Evolutionary conservation across 352 stramenopile genomes (phyloP), one percentile per base, ranked within the genome.

Genomic region (Phytophthora cactorum): DNA sequence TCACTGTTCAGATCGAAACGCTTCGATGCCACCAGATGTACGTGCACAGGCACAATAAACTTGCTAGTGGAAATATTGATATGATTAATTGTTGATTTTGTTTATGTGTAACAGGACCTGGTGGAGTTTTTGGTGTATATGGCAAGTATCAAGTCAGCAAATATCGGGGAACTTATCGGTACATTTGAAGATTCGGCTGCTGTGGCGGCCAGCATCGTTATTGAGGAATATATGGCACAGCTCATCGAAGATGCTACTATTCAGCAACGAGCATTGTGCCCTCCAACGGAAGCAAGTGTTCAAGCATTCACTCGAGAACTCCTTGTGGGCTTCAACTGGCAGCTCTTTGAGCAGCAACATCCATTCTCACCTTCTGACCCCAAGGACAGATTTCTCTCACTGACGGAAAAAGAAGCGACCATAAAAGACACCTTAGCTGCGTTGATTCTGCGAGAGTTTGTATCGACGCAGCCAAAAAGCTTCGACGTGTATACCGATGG

Each of bases 171-270:
- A 59, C 77, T 96, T 31, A 69, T 94, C n/a, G 88, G 88, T 4
- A 85, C 75, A n/a, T 78, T 96, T 44, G 86, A 96, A 36, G 75
- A 93, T 51, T 88, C 86, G 7, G 86, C 88, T 17, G 86, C 88
- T 5, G 60, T 92, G 32, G 85, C 85, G 1, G 57, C 74, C 12
- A 79, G 79, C n/a, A 90, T 96, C 49, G 77, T 94, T 11, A 73
- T 90, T 39, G 84, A 96, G 36, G 88, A 96, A 58, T 94, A 91
- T 64, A 78, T 86, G 64, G 51, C 72, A 44, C 88, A 96, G 52
- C 32, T 94, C 9, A 63, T 91, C 1, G 52, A 82, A 43, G 73
- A 88, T 56, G 14, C 72, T 31, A 38, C 34, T 12, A 17, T 72
- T 28, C 38, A 70, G 15, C 64, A 71, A 41, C 47, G 52, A 50